Evolutionary conservation across 345 rosid genomes (phyloP).

Genomic region (Syzygium grande): DNA sequence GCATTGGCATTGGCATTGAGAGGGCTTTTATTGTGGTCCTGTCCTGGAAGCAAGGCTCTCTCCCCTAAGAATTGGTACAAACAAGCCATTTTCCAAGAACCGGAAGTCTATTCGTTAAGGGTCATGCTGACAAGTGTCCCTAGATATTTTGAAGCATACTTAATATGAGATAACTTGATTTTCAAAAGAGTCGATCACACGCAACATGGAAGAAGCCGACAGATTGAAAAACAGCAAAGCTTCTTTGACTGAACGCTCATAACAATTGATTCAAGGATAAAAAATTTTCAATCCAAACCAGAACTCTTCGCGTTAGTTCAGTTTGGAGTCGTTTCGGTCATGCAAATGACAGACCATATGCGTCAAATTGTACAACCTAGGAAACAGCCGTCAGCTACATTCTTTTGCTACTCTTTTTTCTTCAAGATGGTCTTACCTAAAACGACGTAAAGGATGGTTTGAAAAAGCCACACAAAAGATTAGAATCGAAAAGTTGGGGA

Average conservation of each 20-base stretch:
- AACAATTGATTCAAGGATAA: neutral
- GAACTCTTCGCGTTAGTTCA: neutral
- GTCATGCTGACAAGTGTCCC: neutral
- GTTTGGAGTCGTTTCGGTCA: neutral
- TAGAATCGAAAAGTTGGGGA: neutral
- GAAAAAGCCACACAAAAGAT: neutral
- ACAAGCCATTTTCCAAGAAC: neutral
- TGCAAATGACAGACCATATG: neutral
- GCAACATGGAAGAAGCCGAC: neutral
- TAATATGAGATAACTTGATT: neutral
- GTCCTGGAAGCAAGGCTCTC: neutral
- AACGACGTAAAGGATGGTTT: neutral
- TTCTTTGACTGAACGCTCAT: neutral
- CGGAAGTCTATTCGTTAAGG: neutral
- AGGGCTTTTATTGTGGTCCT: neutral
- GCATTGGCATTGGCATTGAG: neutral
- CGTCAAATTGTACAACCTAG: neutral
- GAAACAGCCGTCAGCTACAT: neutral
- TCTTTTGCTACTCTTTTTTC: neutral
- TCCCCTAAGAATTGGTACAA: neutral
- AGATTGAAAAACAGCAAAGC: neutral
- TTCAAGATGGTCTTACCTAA: neutral
- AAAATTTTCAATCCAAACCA: neutral
- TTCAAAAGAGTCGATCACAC: neutral
- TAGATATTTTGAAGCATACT: neutral